Conservation (phyloP, 768 basidiomycete species). For the Fomitopsis serialis region DNA sequence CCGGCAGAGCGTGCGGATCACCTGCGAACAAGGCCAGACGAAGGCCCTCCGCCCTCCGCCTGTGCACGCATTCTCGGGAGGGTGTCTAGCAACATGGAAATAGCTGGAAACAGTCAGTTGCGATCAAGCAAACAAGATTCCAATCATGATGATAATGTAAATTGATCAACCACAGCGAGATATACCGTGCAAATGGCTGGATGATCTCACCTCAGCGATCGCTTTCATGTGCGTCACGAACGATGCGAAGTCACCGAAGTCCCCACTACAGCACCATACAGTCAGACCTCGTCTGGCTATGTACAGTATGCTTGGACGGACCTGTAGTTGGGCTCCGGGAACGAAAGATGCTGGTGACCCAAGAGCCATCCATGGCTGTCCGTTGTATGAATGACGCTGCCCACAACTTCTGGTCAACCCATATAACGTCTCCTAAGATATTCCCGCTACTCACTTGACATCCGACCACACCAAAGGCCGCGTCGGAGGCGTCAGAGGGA, state of each 20-base stretch:
- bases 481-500: conserved; percentile 49
- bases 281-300: background rate
- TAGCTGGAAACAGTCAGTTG: background rate
- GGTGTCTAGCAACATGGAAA: no score
- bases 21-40: no score
- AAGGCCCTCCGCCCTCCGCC: no score
- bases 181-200: no score
- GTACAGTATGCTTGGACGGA: conserved; percentile 50
- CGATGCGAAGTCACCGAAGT: conserved; percentile 79
- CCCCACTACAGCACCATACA: conserved; percentile 27
- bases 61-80: no score
- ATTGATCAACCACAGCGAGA: background rate
- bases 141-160: no score
- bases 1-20: no score
- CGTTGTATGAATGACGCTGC: conserved; percentile 82
- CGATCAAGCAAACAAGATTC: background rate
- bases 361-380: conserved; percentile 81
- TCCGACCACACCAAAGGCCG: conserved; percentile 81
- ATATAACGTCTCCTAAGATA: background rate
- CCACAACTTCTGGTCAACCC: background rate
- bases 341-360: conserved; percentile 72
- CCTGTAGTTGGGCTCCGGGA: conserved; percentile 78
- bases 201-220: background rate
- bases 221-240: conserved; percentile 5
- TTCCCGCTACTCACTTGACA: conserved; percentile 27